Evolutionary conservation across 768 basidiomycete genomes (phyloP), one percentile per base, ranked within the genome.

Genomic region (Pleurotus ostreatus): DNA sequence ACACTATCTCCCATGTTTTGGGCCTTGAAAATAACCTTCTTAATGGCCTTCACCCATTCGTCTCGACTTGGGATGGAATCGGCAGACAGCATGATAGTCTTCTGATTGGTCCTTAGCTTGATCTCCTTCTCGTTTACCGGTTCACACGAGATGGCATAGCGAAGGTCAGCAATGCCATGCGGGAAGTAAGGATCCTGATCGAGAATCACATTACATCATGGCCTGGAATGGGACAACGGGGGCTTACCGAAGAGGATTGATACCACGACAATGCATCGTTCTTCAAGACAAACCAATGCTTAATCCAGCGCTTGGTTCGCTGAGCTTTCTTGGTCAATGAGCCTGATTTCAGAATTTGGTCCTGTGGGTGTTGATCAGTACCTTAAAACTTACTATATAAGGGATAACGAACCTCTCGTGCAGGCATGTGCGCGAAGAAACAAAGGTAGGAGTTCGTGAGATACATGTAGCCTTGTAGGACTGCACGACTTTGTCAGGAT

Each of bases 181-280:
- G 95, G 92, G 69, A 99, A 99, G 71, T 99, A 99, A 1, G 95
- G 96, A 63, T 99, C 94, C 94, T 96, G 59, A 30, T 30, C 30
- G 30, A 30, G 8, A 34, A 34, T 11, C 9, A 11, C 30, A 34
- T 34, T 9, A 34, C 30, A 34, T 34, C 30, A 34, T 11, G 30
- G 2, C 30, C 30, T 9, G 30, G 9, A 34, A 34, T 11, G 30
- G 30, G 30, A 34, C 11, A 34, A 34, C 9, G 11, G 30, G n/a
- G 44, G 68, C 77, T 74, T 70, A 94, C 94, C 56, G 92, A 86
- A 55, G 94, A 93, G 5, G 91, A 92, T 60, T 93, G 90, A 69
- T 92, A 98, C 97, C 97, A 99, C 15, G 93, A 94, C 23, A 99
- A 76, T 0, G 93, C 92, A 64, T 95, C 94, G 59, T 98, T 96